Evolutionary conservation across 805 yeast genomes (phyloP), one percentile per base, ranked within the genome.

Genomic region (Metschnikowia henanensis): DNA sequence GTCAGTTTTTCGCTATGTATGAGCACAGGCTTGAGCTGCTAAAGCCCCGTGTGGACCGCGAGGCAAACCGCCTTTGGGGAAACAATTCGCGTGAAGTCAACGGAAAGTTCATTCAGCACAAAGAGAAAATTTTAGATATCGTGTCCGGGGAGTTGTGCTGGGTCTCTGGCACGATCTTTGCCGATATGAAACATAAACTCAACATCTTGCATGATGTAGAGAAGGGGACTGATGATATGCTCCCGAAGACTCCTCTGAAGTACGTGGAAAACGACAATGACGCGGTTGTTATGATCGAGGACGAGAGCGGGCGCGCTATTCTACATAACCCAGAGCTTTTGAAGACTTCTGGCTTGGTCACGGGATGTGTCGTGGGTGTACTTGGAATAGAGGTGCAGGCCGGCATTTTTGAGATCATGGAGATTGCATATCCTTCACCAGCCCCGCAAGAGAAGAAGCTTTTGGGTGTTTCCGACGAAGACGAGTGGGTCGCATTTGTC

Each of bases 361-460:
- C 97, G 0, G 99, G 99, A 4, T 76, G 82, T n/a, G 84, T 91
- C 0, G 80, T 90, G 6, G 98, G 92, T 0, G 77, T 90, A 1
- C 61, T 90, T 9, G 99, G 99, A 0, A 81, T 87, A 68, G 97
- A 91, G 59, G 74, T 85, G 7, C 81, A 77, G 35, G 82, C 90
- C 0, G 98, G 98, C 3, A 72, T 83, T 2, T 91, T 94, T 62
- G 87, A 85, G 46, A 87, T 88, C 5, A 78, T 87, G 53, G 98
- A 91, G 58, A 71, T 91, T 2, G 78, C 78, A 1, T 85, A 80
- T 53, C 96, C 98, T 0, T 73, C 74, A 10, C 62, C 77, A 15
- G 72, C 87, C 2, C 80, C 81, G 0, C 95, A 86, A 58, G 54
- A 56, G 6, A 68, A 73, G 2, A 30, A 53, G 36, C 31, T 9